Percentiles rank a stretch among this genome's conserved stretches.
Conservation (phyloP, 148 eudicot genomes). For the Spergularia marina region DNA sequence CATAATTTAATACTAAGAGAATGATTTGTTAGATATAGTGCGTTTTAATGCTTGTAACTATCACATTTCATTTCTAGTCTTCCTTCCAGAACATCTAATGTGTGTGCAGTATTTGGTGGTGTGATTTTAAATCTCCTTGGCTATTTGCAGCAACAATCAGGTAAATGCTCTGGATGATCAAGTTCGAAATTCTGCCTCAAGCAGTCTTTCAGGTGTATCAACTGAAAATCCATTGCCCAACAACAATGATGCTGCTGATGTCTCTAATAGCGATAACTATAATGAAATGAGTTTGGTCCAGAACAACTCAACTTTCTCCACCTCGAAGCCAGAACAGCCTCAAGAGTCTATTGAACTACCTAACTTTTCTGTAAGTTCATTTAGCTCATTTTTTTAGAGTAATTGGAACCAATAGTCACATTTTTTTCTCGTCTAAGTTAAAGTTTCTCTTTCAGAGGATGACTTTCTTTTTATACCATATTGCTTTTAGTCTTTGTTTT, state of each 20-base stretch:
- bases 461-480: too few relatives aligned
- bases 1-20: too few relatives aligned
- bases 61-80: neutral
- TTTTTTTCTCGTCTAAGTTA: too few relatives aligned
- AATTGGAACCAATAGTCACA: too few relatives aligned
- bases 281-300: slow-evolving; percentile 53
- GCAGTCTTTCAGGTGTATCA: slow-evolving; percentile 49
- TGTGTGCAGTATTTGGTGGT: neutral
- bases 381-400: neutral
- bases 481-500: too few relatives aligned
- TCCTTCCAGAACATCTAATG: neutral
- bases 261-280: slow-evolving; percentile 45
- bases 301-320: slow-evolving; percentile 42
- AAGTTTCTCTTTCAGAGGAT: too few relatives aligned
- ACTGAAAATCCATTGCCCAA: slow-evolving; percentile 51
- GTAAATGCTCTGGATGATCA: slow-evolving; percentile 47
- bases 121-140: neutral
- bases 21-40: too few relatives aligned
- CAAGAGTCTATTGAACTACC: slow-evolving; percentile 52
- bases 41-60: neutral
- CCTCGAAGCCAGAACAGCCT: slow-evolving; percentile 55
- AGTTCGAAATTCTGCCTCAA: slow-evolving; percentile 49
- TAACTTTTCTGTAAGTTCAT: slow-evolving; percentile 61
- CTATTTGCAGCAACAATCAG: slow-evolving; percentile 45
- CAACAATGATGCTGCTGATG: slow-evolving; percentile 36